Evolutionary conservation across 306 rosid genomes (phyloP).

Genomic region (Prunus armeniaca): DNA sequence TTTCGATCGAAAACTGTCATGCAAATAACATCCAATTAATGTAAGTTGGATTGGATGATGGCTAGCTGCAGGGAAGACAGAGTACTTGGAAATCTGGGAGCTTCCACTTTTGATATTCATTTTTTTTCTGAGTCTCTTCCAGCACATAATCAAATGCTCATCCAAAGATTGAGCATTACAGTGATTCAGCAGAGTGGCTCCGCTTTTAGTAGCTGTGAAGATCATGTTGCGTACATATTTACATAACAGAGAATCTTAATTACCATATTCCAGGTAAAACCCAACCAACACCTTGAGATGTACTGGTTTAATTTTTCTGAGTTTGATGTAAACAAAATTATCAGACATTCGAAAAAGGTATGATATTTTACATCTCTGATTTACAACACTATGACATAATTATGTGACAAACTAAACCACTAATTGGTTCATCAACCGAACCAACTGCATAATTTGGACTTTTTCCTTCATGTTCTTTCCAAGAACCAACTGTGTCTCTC

Average conservation of each 20-base stretch:
- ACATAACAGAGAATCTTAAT: too few species aligned
- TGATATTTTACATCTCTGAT: background rate
- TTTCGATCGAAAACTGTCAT: background rate
- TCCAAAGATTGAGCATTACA: background rate
- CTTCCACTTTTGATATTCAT: too few species aligned
- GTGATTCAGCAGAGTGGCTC: background rate
- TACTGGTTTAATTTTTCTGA: too few species aligned
- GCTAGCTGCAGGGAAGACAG: too few species aligned
- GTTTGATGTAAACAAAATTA: background rate
- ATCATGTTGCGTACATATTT: background rate
- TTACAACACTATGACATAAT: background rate
- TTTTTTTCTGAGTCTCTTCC: background rate
- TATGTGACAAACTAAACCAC: background rate
- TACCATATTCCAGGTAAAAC: too few species aligned
- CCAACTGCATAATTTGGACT: background rate
- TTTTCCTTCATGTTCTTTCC: background rate
- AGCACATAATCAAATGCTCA: background rate
- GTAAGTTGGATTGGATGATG: too few species aligned
- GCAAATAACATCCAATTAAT: background rate
- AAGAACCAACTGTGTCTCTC: background rate
- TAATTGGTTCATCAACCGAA: slow-evolving; percentile 4
- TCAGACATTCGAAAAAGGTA: background rate
- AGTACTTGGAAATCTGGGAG: background rate
- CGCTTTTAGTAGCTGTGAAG: background rate
- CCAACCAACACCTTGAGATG: too few species aligned